A percentile compares a stretch with the other conserved stretches of the same genome.
Conservation (phyloP, 2,329 filamentous ascomycete species). For the Aspergillus tanneri region DNA sequence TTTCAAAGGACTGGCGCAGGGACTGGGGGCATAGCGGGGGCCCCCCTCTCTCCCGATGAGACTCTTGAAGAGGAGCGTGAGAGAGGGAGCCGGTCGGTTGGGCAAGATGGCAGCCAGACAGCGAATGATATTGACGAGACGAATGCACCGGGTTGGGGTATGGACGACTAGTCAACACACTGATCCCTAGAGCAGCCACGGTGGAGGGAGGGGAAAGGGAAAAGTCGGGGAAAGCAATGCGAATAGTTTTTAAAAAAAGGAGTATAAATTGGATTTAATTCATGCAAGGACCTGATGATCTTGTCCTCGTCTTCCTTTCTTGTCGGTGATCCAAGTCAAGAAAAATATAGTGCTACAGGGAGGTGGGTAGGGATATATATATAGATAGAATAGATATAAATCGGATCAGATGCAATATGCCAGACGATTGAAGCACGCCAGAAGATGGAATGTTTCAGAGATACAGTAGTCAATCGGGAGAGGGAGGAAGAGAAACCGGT, state of each 20-base stretch:
- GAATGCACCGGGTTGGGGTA: constrained; percentile 34
- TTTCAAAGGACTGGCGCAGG: constrained; percentile 26
- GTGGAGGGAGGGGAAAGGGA: constrained; percentile 24
- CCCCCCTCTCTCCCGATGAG: constrained; percentile 40
- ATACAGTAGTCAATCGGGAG: constrained; percentile 10
- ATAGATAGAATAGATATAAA: not conserved
- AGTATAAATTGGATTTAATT: not conserved
- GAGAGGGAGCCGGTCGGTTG: constrained; percentile 37
- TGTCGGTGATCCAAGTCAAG: not conserved
- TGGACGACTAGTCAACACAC: constrained; percentile 33
- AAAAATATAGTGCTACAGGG: not conserved
- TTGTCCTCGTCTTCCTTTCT: not conserved
- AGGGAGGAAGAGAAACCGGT: constrained; percentile 8
- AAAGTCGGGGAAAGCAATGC: constrained; percentile 10
- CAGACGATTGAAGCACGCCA: not conserved
- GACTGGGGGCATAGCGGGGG: constrained; percentile 39
- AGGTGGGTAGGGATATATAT: not conserved
- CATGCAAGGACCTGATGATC: not conserved
- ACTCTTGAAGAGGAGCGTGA: constrained; percentile 35
- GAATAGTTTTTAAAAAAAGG: not conserved
- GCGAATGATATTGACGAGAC: constrained; percentile 33
- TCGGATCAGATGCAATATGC: not conserved
- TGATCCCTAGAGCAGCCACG: constrained; percentile 44
- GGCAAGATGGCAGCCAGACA: constrained; percentile 27
- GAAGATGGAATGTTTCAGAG: constrained; percentile 14